A percentile compares a stretch with the other conserved stretches of the same genome.
Conservation (phyloP, 768 basidiomycete species). For the Lactarius indigo region DNA sequence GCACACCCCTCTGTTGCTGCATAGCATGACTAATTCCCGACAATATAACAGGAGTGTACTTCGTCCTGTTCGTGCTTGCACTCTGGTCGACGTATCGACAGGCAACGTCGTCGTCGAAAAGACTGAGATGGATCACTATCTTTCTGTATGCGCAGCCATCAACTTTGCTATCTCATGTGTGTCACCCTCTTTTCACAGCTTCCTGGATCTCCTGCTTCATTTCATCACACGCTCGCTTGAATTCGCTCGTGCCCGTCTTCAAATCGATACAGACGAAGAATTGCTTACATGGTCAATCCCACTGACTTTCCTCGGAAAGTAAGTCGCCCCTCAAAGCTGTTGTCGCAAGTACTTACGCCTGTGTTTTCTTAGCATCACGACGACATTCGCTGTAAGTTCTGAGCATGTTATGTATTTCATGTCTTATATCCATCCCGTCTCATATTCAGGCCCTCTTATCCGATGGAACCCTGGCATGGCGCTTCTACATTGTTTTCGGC, state of each 20-base stretch:
- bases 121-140: constrained; percentile 25
- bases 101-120: constrained; percentile 3
- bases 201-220: constrained; percentile 26
- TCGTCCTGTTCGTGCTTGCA: constrained; percentile 26
- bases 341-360: neutral
- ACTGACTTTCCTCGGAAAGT: constrained; percentile 14
- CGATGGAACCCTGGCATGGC: constrained; percentile 29
- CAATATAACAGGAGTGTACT: constrained; percentile 25
- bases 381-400: constrained; percentile 9
- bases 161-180: constrained; percentile 26
- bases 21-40: neutral
- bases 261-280: constrained; percentile 18
- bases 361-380: constrained; percentile 4
- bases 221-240: constrained; percentile 27
- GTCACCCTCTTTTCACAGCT: constrained; percentile 18
- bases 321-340: neutral
- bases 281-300: constrained; percentile 26
- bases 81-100: constrained; percentile 27
- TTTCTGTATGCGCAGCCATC: constrained; percentile 21
- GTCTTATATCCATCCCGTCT: neutral
- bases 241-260: constrained; percentile 25
- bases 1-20: neutral
- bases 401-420: neutral
- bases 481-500: constrained; percentile 28
- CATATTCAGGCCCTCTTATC: constrained; percentile 25